phyloP scores from a whole-genome alignment of 495 filamentous ascomycete species.

The Xylaria grammica region DNA sequence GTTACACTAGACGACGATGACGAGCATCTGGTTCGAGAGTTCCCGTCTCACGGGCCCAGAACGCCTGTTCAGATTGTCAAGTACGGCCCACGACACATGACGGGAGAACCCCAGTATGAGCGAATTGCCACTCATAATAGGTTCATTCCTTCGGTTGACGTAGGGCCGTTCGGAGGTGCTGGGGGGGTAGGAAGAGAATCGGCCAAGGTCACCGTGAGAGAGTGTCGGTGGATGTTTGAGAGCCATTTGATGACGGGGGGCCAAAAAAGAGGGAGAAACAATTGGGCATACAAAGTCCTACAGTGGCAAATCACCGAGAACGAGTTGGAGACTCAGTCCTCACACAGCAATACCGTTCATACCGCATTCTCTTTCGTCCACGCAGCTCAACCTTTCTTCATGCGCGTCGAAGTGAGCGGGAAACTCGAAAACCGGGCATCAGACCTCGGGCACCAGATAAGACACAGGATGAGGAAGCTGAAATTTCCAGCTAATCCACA shows the following conservation, averaged over 20 bases:
- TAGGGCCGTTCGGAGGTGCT: slow-evolving; percentile 12
- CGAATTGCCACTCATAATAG: slow-evolving; percentile 6
- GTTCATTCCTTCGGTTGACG: slow-evolving; percentile 17
- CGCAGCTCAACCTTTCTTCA: slow-evolving; percentile 25
- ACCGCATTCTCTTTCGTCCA: slow-evolving; percentile 33
- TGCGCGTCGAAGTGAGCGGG: slow-evolving; percentile 28
- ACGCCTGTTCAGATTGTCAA: slow-evolving; percentile 29
- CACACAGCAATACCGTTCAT: slow-evolving; percentile 24
- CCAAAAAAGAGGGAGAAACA: slow-evolving; percentile 19
- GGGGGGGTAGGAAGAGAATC: slow-evolving; percentile 19
- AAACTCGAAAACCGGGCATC: slow-evolving; percentile 21
- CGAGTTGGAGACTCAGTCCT: slow-evolving; percentile 17
- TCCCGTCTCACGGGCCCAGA: background rate
- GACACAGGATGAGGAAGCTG: slow-evolving; percentile 14
- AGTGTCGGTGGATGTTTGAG: slow-evolving; percentile 23
- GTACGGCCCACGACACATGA: slow-evolving; percentile 24
- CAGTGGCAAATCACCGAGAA: slow-evolving; percentile 24
- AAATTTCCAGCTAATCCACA: slow-evolving; percentile 11
- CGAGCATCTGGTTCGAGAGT: slow-evolving; percentile 20
- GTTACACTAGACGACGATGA: slow-evolving; percentile 39
- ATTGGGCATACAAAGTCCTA: slow-evolving; percentile 23
- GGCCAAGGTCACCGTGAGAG: slow-evolving; percentile 6
- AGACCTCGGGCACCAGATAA: slow-evolving; percentile 20
- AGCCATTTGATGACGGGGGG: slow-evolving; percentile 13
- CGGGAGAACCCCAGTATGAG: slow-evolving; percentile 18